Base-by-base conservation (phyloP, 805 yeast genomes). In the Wickerhamomyces chambardii region DNA sequence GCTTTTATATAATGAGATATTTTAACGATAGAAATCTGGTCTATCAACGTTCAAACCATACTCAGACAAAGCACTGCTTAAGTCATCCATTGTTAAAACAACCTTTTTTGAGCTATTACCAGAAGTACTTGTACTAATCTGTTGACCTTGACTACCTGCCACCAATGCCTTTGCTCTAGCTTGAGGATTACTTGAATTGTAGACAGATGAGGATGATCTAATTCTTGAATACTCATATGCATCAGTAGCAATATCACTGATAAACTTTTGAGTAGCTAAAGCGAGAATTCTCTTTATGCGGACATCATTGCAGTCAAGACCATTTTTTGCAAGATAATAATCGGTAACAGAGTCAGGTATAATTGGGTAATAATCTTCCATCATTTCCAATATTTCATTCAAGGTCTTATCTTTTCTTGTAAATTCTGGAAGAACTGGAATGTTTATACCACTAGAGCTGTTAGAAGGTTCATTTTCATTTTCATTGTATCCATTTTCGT, bases 331-430 rank as follows among this genome's bases (percentile, higher is more conserved):
- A 35, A 90, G 61, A 50, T 90, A 92, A 55, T 87, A 92, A 52
- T 90, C 97, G 0, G 95, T 84, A 10, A 92, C 97, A 0, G 95
- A 89, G 54, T 92, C 97, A 0, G 98, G 98, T 29, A 92, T 92
- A 25, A 90, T 80, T 2, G 98, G 98, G 4, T 95, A 85, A 54
- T 80, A 86, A 39, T 87, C 96, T 44, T 86, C 95, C 90, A 92
- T 81, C 67, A 87, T 66, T 25, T 80, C 82, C 21, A 92, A 64
- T 26, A 92, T 78, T 47, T 92, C 97, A 46, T 80, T 75, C 35
- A 92, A 62, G 0, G 92, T 78, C 49, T 83, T 84, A 51, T 86
- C 95, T 46, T 82, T 81, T 45, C 86, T 67, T 1, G 86, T 72
- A 33, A 81, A 64, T 36, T 78, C 85, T 0, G 87, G 85, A 6